phyloP scores from a whole-genome alignment of 495 filamentous ascomycete species.

The Immersiella caudata region DNA sequence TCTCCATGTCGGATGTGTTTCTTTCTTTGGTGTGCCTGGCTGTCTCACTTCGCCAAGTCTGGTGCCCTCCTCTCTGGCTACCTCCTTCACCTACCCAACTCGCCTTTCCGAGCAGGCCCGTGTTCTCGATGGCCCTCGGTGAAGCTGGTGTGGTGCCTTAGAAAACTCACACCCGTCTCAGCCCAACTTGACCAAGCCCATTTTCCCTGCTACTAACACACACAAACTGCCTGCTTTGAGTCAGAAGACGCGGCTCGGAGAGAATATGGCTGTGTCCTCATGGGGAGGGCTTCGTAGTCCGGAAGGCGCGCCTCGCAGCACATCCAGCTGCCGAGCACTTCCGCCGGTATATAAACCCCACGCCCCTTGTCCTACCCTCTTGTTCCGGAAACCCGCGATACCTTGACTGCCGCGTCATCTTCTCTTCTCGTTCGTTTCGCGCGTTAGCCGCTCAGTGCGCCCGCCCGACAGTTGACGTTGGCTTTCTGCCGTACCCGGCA shows the following conservation, averaged over 20 bases:
- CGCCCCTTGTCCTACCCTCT: not conserved
- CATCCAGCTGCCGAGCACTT: not conserved
- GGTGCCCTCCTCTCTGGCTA: slow-evolving; percentile 20
- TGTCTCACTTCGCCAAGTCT: slow-evolving; percentile 41
- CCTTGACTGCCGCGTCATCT: not conserved
- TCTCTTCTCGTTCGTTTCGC: not conserved
- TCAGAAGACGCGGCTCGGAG: slow-evolving; percentile 29
- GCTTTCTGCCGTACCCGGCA: slow-evolving; percentile 8
- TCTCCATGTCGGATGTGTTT: slow-evolving; percentile 4
- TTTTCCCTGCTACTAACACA: slow-evolving; percentile 28
- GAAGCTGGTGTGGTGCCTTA: slow-evolving; percentile 27
- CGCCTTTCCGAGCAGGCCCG: slow-evolving; percentile 23
- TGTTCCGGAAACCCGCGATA: not conserved
- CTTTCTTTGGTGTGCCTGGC: slow-evolving; percentile 35
- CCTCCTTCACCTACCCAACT: slow-evolving; percentile 10
- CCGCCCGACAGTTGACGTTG: not conserved
- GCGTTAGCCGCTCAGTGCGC: not conserved
- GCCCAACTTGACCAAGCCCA: slow-evolving; percentile 8
- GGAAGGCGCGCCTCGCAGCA: not conserved
- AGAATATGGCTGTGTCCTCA: slow-evolving; percentile 7
- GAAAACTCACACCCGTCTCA: not conserved
- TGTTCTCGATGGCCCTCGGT: slow-evolving; percentile 30
- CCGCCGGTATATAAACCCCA: slow-evolving; percentile 19
- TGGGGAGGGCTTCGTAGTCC: slow-evolving; percentile 19
- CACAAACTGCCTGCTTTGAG: slow-evolving; percentile 26